Percentiles rank a stretch among this genome's conserved stretches.
Conservation (phyloP, 768 basidiomycete genomes). For the Punctularia strigosozonata region DNA sequence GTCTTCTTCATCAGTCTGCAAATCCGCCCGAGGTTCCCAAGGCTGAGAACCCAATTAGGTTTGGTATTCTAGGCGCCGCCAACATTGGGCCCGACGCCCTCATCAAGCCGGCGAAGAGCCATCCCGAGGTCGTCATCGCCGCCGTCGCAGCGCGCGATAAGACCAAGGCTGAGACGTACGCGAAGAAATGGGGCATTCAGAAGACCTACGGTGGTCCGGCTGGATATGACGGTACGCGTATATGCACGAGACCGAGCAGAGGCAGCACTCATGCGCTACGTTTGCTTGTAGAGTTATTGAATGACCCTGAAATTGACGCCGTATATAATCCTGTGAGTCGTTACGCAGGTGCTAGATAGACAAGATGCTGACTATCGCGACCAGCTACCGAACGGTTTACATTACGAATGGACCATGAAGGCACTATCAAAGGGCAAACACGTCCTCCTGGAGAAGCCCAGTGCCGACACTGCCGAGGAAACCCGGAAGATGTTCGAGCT, state of each 20-base stretch:
- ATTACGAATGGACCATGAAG: slow-evolving; percentile 60
- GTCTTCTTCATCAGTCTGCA: too few species aligned
- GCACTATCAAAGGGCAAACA: slow-evolving; percentile 51
- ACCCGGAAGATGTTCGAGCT: slow-evolving; percentile 37
- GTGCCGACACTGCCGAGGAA: slow-evolving; percentile 37
- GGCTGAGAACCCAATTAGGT: slow-evolving; percentile 19
- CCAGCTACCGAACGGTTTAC: slow-evolving; percentile 47
- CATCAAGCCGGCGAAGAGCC: slow-evolving; percentile 36
- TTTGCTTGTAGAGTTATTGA: slow-evolving; percentile 27
- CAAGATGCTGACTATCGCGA: not conserved
- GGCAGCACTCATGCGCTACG: not conserved
- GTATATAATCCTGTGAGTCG: slow-evolving; percentile 43
- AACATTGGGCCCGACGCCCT: slow-evolving; percentile 39
- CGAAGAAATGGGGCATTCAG: slow-evolving; percentile 39
- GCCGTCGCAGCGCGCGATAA: slow-evolving; percentile 51
- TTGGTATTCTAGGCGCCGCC: slow-evolving; percentile 43
- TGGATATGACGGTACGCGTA: slow-evolving; percentile 30
- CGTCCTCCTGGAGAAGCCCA: slow-evolving; percentile 53
- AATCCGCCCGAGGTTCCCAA: too few species aligned
- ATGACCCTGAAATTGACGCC: slow-evolving; percentile 42
- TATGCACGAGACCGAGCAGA: not conserved
- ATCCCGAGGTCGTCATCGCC: slow-evolving; percentile 41
- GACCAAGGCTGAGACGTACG: slow-evolving; percentile 32
- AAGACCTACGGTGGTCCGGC: slow-evolving; percentile 35
- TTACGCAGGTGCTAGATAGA: not conserved